Evolutionary conservation across 2,329 filamentous ascomycete species (phyloP), one percentile per base, ranked within the genome.

Genomic region (Botrytis tulipae): DNA sequence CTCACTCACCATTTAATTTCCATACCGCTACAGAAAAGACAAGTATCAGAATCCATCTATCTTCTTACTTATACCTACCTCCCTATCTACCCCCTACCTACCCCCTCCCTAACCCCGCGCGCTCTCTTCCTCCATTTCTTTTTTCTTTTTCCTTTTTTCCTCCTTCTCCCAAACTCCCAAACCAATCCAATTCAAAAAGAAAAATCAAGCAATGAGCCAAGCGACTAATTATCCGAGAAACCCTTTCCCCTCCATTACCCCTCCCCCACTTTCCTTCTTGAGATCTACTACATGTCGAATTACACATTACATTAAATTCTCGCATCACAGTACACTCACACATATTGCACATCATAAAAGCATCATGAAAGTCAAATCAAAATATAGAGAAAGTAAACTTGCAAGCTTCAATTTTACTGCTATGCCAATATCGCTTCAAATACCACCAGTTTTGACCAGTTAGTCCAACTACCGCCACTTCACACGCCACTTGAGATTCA

Each of bases 391-490:
- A 29, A 40, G 29, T 40, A 40, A 54, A 54, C 22, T 40, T 54
- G 65, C 46, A 68, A 68, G 65, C 46, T 68, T 68, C 32, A 54
- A 54, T 54, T 68, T 68, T 68, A 68, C 35, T 40, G 25, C 35
- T 29, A 68, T 68, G 46, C 46, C 46, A 68, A 68, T 68, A 40
- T 14, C 46, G 46, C 29, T 18, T 68, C 25, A 8, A 68, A 40
- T 1, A 29, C 22, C 46, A n/a, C 46, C 65, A 42, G 60, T n/a
- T 18, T 62, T 16, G 10, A 62, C 25, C 22, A 57, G 51, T 32
- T 46, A 68, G 35, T 25, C 46, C 22, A 51, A 42, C 61, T 57
- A 18, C n/a, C 51, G 22, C 14, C 60, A 62, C 25, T 62, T 61
- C 35, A 61, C 35, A 16, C 63, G 48, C 10, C 14, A 29, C 16